A percentile compares a stretch with the other conserved stretches of the same genome.
phyloP scores from a whole-genome alignment of 2,329 filamentous ascomycete genomes.

The Trichophyton equinum region DNA sequence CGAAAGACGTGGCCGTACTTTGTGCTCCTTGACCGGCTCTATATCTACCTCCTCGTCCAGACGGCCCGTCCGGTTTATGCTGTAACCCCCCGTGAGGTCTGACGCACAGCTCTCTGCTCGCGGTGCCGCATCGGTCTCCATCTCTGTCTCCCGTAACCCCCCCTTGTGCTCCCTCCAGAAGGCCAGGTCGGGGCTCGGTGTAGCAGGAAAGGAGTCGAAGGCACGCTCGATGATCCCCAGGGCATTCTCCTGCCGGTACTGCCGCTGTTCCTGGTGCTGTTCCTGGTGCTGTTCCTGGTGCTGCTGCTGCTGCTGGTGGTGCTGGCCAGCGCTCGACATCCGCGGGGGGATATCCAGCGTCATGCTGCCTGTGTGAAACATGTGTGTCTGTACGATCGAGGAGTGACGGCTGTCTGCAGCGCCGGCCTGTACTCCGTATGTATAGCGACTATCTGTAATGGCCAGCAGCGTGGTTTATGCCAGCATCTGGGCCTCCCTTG shows the following conservation, averaged over 20 bases:
- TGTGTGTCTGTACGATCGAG: background rate
- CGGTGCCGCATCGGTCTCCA: background rate
- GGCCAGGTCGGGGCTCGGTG: background rate
- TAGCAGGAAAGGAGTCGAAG: background rate
- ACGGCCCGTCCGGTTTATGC: background rate
- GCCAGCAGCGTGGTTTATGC: background rate
- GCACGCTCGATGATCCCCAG: background rate
- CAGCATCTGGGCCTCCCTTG: background rate
- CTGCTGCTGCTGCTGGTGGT: background rate
- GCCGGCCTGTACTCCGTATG: background rate
- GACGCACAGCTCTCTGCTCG: background rate
- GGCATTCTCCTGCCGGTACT: background rate
- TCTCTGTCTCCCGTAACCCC: background rate
- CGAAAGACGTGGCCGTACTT: conserved; percentile 33
- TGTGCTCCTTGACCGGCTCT: conserved; percentile 11
- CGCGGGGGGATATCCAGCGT: conserved; percentile 10
- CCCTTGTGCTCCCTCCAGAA: background rate
- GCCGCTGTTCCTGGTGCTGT: background rate
- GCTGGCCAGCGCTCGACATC: conserved; percentile 8
- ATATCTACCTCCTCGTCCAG: background rate
- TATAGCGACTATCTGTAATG: background rate
- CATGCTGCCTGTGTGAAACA: conserved; percentile 1
- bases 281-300: background rate
- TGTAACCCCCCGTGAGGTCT: background rate
- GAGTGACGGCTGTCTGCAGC: background rate